Evolutionary conservation across 805 yeast species (phyloP).

Genomic region (Clavispora phyllophila): DNA sequence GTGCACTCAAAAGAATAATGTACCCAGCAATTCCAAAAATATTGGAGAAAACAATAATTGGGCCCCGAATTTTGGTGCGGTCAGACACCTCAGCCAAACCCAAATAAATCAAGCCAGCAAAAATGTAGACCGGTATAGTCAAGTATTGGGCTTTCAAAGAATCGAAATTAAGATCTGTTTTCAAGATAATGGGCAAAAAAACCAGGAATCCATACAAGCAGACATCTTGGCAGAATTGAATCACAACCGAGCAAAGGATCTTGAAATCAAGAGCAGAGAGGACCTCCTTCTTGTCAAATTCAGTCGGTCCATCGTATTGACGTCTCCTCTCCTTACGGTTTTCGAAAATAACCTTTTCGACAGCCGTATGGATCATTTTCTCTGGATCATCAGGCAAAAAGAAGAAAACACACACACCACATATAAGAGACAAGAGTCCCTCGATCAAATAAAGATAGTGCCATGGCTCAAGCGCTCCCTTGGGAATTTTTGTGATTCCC

Average conservation of each 20-base stretch:
- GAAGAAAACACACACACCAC: conserved; percentile 12
- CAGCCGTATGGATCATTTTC: conserved; percentile 35
- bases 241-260: conserved; percentile 27
- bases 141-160: conserved; percentile 1
- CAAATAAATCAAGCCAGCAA: conserved; percentile 25
- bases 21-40: conserved; percentile 28
- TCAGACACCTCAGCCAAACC: conserved; percentile 23
- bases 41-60: conserved; percentile 22
- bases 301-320: conserved; percentile 28
- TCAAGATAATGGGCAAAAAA: conserved; percentile 37
- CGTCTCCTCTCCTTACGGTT: conserved; percentile 31
- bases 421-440: neutral
- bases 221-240: conserved; percentile 42
- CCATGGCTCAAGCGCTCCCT: neutral
- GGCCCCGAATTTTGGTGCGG: conserved; percentile 23
- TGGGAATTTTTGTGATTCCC: neutral
- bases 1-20: conserved; percentile 23
- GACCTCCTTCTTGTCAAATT: conserved; percentile 27
- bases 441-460: conserved; percentile 1
- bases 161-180: conserved; percentile 24
- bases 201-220: conserved; percentile 40
- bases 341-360: conserved; percentile 32
- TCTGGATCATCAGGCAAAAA: conserved; percentile 37
- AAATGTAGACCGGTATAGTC: conserved; percentile 3
- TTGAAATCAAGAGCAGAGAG: conserved; percentile 34